These are phyloP conservation scores for Hortaea werneckii DNA, from an alignment of 2,329 filamentous ascomycete species.

Conservation along the genomic window DNA sequence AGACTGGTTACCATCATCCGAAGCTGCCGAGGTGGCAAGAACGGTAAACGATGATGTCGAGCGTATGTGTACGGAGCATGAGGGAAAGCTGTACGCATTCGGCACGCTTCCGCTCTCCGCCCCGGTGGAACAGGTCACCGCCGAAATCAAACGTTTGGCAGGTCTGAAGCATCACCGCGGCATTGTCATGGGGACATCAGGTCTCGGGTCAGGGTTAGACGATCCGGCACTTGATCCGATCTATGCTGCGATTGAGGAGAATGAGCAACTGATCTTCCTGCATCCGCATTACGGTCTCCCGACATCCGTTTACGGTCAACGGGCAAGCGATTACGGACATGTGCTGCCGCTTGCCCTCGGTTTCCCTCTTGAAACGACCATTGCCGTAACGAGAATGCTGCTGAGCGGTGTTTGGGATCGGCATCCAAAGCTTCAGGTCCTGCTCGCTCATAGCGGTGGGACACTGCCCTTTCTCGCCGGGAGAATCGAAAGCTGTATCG, in stretches of 20 bases:
- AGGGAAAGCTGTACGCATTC: conserved; percentile 69
- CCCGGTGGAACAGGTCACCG: conserved; percentile 47
- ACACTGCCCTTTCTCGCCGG: conserved; percentile 83
- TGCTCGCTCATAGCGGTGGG: conserved; percentile 81
- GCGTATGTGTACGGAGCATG: conserved; percentile 54
- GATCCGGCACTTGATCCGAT: conserved; percentile 64
- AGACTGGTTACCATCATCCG: conserved; percentile 59
- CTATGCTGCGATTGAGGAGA: conserved; percentile 57
- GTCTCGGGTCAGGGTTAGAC: conserved; percentile 70
- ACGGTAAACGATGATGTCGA: conserved; percentile 72
- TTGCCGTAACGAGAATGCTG: conserved; percentile 78
- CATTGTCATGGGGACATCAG: conserved; percentile 80
- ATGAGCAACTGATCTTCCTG: conserved; percentile 62
- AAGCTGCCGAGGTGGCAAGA: conserved; percentile 53
- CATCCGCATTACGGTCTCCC: conserved; percentile 90
- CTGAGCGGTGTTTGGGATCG: conserved; percentile 77
- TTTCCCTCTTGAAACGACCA: conserved; percentile 87
- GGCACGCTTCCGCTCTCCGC: conserved; percentile 70
- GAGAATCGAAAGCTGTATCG: conserved; percentile 75
- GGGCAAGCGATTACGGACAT: conserved; percentile 69
- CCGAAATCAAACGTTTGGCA: conserved; percentile 54
- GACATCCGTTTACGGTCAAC: conserved; percentile 65
- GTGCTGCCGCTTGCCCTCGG: conserved; percentile 77
- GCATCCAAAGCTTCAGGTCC: conserved; percentile 57
- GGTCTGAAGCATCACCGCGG: conserved; percentile 61